Evolutionary conservation across 1,284 basidiomycete genomes (phyloP).

Genomic region (Fomitopsis pinicola): DNA sequence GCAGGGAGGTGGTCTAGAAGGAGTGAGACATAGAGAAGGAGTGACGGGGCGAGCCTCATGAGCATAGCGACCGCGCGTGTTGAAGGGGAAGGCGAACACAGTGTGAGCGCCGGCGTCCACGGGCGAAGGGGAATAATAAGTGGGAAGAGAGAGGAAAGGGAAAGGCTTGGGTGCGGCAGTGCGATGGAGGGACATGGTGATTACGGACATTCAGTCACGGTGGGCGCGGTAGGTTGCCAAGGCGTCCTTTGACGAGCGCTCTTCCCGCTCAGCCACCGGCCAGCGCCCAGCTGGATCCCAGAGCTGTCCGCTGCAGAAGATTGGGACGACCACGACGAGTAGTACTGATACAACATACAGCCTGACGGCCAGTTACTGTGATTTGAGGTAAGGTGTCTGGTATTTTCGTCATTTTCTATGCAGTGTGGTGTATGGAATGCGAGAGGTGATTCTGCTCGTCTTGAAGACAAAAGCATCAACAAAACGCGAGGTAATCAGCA

Average conservation of each 20-base stretch:
- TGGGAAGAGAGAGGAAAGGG: neutral
- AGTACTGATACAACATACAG: too few species aligned
- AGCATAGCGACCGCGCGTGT: neutral
- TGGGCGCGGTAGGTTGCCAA: constrained; percentile 3
- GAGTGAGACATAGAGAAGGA: constrained; percentile 23
- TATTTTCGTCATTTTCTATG: too few species aligned
- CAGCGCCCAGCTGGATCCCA: too few species aligned
- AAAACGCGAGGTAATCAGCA: too few species aligned
- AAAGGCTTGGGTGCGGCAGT: neutral
- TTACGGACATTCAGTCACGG: neutral
- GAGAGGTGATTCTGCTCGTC: too few species aligned
- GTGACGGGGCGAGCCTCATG: constrained; percentile 22
- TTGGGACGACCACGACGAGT: too few species aligned
- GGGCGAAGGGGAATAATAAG: neutral
- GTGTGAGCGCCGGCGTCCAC: constrained; percentile 3
- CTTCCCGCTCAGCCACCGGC: neutral
- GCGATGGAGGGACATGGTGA: neutral
- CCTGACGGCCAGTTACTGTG: too few species aligned
- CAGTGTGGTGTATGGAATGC: too few species aligned
- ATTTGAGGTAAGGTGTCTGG: too few species aligned
- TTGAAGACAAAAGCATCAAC: too few species aligned
- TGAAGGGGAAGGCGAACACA: neutral
- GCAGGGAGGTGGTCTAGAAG: constrained; percentile 20
- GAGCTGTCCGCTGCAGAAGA: too few species aligned
- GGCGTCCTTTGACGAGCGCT: neutral